Evolutionary conservation across 495 filamentous ascomycete species (phyloP).

Genomic region (Aspergillus cavernicola): DNA sequence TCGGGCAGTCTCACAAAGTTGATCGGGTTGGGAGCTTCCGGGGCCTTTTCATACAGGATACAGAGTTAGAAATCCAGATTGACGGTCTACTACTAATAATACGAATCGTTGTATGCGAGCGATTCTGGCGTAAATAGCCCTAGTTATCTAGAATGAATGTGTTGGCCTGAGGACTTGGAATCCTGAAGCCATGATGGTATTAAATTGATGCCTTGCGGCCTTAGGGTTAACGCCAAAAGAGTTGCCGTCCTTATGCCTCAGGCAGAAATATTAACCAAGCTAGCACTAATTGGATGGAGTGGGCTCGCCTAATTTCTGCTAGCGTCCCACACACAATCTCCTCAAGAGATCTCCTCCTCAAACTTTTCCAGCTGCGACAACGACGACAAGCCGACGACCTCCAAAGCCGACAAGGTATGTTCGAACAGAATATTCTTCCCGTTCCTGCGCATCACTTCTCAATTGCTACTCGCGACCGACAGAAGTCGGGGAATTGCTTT

Average conservation of each 20-base stretch:
- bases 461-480: not conserved
- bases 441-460: not conserved
- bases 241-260: slow-evolving; percentile 9
- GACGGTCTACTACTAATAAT: not conserved
- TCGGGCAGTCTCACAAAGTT: not conserved
- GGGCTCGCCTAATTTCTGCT: slow-evolving; percentile 44
- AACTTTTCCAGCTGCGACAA: slow-evolving; percentile 44
- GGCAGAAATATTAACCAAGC: not conserved
- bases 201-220: slow-evolving; percentile 11
- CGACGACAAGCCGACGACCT: slow-evolving; percentile 48
- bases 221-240: slow-evolving; percentile 5
- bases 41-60: slow-evolving; percentile 2
- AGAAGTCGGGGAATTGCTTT: not conserved
- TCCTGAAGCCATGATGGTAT: too few species aligned
- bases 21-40: not conserved
- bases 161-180: too few species aligned
- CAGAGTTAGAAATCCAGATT: not conserved
- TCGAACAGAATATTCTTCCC: not conserved
- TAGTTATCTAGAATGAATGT: too few species aligned
- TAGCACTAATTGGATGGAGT: slow-evolving; percentile 12
- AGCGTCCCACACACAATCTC: slow-evolving; percentile 48
- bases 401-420: slow-evolving; percentile 52
- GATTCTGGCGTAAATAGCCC: too few species aligned
- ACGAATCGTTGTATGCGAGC: too few species aligned
- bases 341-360: slow-evolving; percentile 32